phyloP scores from a whole-genome alignment of 2,329 filamentous ascomycete species.

The Phaeosphaeria sp. region DNA sequence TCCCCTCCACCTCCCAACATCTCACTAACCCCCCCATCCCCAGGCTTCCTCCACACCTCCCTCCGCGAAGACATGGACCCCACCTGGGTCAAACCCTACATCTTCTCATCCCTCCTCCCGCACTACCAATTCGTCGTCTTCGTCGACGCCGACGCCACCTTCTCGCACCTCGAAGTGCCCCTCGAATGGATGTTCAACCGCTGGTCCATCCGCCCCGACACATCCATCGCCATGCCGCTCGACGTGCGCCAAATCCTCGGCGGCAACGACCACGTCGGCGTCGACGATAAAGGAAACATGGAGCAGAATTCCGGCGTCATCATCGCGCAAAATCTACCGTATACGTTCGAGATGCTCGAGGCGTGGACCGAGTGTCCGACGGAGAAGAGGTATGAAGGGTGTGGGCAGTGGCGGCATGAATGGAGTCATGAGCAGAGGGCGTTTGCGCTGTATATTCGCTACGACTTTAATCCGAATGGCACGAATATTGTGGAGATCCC shows the following conservation, averaged over 20 bases:
- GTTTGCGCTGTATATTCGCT: constrained; percentile 37
- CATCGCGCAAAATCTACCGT: constrained; percentile 37
- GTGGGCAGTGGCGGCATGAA: constrained; percentile 26
- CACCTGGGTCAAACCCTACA: constrained; percentile 54
- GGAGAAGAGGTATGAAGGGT: constrained; percentile 26
- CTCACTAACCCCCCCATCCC: too few relatives aligned
- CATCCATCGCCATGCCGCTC: constrained; percentile 49
- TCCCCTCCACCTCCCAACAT: too few relatives aligned
- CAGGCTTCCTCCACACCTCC: too few relatives aligned
- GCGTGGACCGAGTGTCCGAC: constrained; percentile 36
- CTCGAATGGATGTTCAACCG: constrained; percentile 57
- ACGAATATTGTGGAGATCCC: constrained; percentile 14
- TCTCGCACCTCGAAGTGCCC: constrained; percentile 52
- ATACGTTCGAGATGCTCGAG: constrained; percentile 28
- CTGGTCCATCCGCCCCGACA: constrained; percentile 51
- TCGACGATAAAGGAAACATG: constrained; percentile 16
- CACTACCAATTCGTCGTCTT: constrained; percentile 53
- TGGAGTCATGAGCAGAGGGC: constrained; percentile 40
- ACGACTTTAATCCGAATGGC: constrained; percentile 26
- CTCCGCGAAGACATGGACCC: constrained; percentile 39
- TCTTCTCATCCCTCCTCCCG: constrained; percentile 46
- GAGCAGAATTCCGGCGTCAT: constrained; percentile 50
- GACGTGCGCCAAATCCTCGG: constrained; percentile 34
- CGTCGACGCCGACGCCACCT: constrained; percentile 53
- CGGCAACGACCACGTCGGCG: not conserved